phyloP scores from a whole-genome alignment of 306 rosid species.

The Ormosia emarginata region DNA sequence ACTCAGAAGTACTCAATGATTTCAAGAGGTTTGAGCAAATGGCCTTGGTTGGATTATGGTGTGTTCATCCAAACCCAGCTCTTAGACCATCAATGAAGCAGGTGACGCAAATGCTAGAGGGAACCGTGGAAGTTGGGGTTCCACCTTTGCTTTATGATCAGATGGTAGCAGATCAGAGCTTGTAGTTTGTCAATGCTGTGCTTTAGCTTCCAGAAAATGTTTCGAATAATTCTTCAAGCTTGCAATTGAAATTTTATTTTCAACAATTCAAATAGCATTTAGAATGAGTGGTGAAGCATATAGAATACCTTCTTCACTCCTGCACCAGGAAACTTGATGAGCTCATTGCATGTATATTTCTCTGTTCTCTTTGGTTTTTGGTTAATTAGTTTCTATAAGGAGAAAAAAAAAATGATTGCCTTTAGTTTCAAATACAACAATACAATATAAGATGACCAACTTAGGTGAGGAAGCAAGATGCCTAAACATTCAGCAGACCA shows the following conservation, averaged over 20 bases:
- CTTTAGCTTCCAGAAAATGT: neutral
- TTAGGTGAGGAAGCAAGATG: neutral
- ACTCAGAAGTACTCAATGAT: slow-evolving; percentile 29
- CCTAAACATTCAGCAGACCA: neutral
- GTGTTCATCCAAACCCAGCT: slow-evolving; percentile 29
- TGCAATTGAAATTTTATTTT: neutral
- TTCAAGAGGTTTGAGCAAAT: slow-evolving; percentile 40
- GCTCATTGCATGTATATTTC: neutral
- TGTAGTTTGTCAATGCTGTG: slow-evolving; percentile 3
- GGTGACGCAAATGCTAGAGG: slow-evolving; percentile 38
- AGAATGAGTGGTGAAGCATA: neutral
- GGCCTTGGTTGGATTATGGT: slow-evolving; percentile 38
- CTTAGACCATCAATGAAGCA: slow-evolving; percentile 42
- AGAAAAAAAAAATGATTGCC: neutral
- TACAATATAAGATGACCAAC: neutral
- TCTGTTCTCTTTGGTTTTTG: neutral
- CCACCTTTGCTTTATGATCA: slow-evolving; percentile 34
- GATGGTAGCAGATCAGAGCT: neutral
- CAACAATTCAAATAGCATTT: neutral
- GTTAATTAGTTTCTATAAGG: neutral
- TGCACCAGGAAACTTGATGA: neutral
- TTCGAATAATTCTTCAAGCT: neutral
- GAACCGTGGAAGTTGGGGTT: slow-evolving; percentile 30
- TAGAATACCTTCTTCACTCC: neutral
- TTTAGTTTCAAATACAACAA: neutral